Conservation (phyloP, 352 stramenopile genomes). For the Globisporangium spiculum region DNA sequence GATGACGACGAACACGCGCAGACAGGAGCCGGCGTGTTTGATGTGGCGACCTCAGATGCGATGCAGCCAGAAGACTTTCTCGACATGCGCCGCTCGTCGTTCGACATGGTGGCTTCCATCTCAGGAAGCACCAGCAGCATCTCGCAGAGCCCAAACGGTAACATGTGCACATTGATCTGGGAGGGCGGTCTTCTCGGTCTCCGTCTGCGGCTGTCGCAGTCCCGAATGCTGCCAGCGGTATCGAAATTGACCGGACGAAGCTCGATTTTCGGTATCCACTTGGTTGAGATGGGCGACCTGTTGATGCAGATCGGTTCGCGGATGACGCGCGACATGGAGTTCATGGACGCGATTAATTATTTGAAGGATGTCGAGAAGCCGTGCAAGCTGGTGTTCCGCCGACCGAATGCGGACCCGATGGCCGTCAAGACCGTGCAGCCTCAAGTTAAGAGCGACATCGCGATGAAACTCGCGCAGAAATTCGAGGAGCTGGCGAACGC, state of each 20-base stretch:
- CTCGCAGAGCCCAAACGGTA: slow-evolving; percentile 51
- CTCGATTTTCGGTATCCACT: slow-evolving; percentile 81
- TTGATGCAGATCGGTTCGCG: slow-evolving; percentile 71
- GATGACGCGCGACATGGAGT: slow-evolving; percentile 76
- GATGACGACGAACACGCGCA: slow-evolving; percentile 28
- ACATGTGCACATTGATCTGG: slow-evolving; percentile 81
- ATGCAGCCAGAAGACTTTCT: slow-evolving; percentile 46
- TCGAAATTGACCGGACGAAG: slow-evolving; percentile 86
- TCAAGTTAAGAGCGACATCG: slow-evolving; percentile 65
- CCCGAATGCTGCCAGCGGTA: slow-evolving; percentile 71
- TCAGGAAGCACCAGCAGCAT: slow-evolving; percentile 57
- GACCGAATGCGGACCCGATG: slow-evolving; percentile 70
- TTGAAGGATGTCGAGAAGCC: slow-evolving; percentile 80
- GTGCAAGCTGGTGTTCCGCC: slow-evolving; percentile 72
- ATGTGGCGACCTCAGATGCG: slow-evolving; percentile 11
- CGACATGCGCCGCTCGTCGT: slow-evolving; percentile 60
- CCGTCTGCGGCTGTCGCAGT: slow-evolving; percentile 77
- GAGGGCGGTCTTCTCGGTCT: slow-evolving; percentile 77
- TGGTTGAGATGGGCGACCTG: slow-evolving; percentile 83
- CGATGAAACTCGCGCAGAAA: slow-evolving; percentile 66
- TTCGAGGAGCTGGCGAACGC: slow-evolving; percentile 71
- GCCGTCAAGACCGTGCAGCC: slow-evolving; percentile 73
- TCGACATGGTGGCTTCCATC: slow-evolving; percentile 72
- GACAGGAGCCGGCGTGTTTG: slow-evolving; percentile 1
- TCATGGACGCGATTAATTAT: slow-evolving; percentile 80